Base-by-base conservation (phyloP, 2,329 filamentous ascomycete species). In the Sporothrix luriei region DNA sequence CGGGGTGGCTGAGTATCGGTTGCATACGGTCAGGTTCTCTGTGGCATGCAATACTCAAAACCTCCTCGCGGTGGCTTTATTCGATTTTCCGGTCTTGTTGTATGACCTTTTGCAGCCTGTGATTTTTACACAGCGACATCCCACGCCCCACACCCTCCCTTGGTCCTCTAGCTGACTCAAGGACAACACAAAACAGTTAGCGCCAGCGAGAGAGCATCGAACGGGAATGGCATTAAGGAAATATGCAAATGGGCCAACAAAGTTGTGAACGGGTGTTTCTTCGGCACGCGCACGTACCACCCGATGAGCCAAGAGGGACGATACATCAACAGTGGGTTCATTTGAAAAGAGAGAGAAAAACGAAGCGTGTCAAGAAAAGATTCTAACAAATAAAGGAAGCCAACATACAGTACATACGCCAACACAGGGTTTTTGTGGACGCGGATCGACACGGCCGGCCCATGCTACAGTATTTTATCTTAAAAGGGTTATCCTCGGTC, bases 151-250 rank as follows among this genome's bases (percentile, higher is more conserved):
- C 62, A 19, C 29, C 43, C 5, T 51, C 62, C 19, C 29, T 52
- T 51, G 62, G 46, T 38, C 6, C 62, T n/a, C 19, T 52, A 21
- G 46, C 62, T 51, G 46, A 19, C 19, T 51, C 62, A 38, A 29
- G 43, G n/a, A 46, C 26, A 51, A 46, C 57, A 62, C 13, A 62
- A 46, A 24, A n/a, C 55, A 46, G 38, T 38, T 62, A 62, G 57
- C 57, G 57, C 21, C 57, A 62, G n/a, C n/a, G 38, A 62, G n/a
- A 61, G 57, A 26, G 33, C 55, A 61, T 61, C 38, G 38, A 26
- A 46, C 57, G 46, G 21, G 57, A 24, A 62, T 46, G 26, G 38
- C 38, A 46, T 24, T 46, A 46, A 38, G 13, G 13, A 43, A 46
- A 19, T 46, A 26, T 46, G 57, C 57, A 62, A n/a, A 46, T 11